Evolutionary conservation across 2,329 filamentous ascomycete genomes (phyloP).

Genomic region (Exophiala sideris): DNA sequence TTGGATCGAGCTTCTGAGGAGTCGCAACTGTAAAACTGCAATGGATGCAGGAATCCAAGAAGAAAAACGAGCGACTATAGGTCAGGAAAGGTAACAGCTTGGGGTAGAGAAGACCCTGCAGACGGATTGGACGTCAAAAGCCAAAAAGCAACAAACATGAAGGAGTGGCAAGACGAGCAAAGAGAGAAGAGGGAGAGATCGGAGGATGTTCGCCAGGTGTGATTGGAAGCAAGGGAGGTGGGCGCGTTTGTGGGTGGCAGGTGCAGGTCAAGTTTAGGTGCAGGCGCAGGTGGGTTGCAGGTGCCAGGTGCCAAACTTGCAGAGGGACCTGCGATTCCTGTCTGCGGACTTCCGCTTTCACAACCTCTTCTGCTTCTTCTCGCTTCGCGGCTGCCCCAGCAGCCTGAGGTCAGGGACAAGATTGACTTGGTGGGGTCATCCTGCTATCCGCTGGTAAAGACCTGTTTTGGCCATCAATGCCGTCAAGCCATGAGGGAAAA

Average conservation of each 20-base stretch:
- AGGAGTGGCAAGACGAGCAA: constrained; percentile 19
- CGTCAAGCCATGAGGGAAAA: neutral
- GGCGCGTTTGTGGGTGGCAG: neutral
- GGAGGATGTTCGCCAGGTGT: constrained; percentile 26
- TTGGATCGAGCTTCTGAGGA: neutral
- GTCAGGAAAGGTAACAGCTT: constrained; percentile 16
- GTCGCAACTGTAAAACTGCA: neutral
- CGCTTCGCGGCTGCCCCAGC: too few species aligned
- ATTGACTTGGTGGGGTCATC: neutral
- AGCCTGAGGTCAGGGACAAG: too few species aligned
- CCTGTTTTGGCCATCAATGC: too few species aligned
- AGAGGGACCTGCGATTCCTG: neutral
- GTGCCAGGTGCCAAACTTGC: neutral
- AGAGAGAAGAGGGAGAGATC: constrained; percentile 26
- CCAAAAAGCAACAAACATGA: constrained; percentile 29
- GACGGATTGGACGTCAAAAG: constrained; percentile 13
- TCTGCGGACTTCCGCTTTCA: neutral
- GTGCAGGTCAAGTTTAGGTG: too few species aligned
- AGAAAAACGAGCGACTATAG: constrained; percentile 26
- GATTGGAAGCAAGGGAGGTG: constrained; percentile 33
- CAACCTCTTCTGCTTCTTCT: neutral
- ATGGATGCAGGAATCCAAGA: constrained; percentile 16
- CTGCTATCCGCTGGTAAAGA: neutral
- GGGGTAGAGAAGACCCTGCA: constrained; percentile 11
- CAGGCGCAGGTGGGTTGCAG: neutral